Conservation (phyloP, 2,329 filamentous ascomycete species). For the Fusarium nelsonii region DNA sequence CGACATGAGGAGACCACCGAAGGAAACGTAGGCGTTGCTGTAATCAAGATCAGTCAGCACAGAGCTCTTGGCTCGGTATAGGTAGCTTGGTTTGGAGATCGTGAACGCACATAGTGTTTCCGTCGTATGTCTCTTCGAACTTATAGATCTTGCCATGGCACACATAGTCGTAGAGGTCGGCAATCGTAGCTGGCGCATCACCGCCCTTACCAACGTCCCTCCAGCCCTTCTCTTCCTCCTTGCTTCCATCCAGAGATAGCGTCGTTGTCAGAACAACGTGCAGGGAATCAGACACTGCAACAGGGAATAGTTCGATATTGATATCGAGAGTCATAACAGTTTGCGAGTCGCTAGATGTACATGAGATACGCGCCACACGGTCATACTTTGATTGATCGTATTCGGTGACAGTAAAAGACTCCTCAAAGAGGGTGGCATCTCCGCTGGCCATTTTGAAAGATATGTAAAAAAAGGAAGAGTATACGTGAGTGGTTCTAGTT, state of each 20-base stretch:
- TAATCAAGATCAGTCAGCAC: conserved; percentile 31
- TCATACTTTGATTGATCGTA: conserved; percentile 93
- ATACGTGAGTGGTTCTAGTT: background rate
- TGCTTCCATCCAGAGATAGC: conserved; percentile 85
- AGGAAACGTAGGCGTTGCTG: conserved; percentile 94
- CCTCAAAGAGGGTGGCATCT: conserved; percentile 94
- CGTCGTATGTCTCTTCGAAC: conserved; percentile 83
- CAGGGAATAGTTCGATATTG: conserved; percentile 92
- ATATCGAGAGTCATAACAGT: conserved; percentile 89
- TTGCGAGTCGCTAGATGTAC: conserved; percentile 78
- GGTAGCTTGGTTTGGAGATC: background rate
- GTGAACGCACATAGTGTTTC: conserved; percentile 78
- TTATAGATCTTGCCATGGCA: conserved; percentile 91
- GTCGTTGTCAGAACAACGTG: conserved; percentile 87
- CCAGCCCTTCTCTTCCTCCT: conserved; percentile 84
- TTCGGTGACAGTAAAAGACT: conserved; percentile 84
- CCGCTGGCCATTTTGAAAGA: conserved; percentile 60
- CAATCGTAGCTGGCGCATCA: conserved; percentile 70
- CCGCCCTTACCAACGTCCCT: conserved; percentile 73
- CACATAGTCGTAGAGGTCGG: conserved; percentile 88
- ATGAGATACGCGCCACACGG: conserved; percentile 87
- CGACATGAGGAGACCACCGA: conserved; percentile 90
- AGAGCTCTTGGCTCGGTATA: background rate
- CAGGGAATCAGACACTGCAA: conserved; percentile 78
- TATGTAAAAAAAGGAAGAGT: background rate